Conservation (phyloP, 1,284 basidiomycete species). For the Boletus calvinii region DNA sequence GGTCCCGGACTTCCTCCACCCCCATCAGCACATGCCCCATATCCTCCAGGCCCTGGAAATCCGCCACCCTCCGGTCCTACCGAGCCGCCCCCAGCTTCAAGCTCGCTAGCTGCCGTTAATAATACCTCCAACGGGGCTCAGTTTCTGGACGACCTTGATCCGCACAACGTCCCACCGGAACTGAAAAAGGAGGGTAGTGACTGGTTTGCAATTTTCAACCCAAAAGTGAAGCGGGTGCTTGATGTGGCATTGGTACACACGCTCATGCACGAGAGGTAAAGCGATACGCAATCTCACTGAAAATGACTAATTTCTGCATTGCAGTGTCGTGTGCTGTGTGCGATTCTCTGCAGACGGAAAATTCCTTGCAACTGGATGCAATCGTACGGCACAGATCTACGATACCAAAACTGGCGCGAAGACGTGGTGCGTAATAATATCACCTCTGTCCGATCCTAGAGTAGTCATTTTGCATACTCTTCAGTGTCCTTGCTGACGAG, state of each 20-base stretch:
- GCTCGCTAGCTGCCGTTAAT: slow-evolving; percentile 25
- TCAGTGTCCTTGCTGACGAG: slow-evolving; percentile 69
- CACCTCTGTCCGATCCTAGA: background rate
- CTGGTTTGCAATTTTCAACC: slow-evolving; percentile 96
- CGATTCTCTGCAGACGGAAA: slow-evolving; percentile 81
- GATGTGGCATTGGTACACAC: slow-evolving; percentile 92
- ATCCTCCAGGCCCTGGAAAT: slow-evolving; percentile 36
- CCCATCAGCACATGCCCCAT: slow-evolving; percentile 34
- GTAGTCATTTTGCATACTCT: slow-evolving; percentile 14
- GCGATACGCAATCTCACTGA: slow-evolving; percentile 10
- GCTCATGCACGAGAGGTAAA: slow-evolving; percentile 88
- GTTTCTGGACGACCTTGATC: slow-evolving; percentile 49
- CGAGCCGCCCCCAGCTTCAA: slow-evolving; percentile 25
- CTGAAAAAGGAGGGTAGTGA: slow-evolving; percentile 81
- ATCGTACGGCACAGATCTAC: slow-evolving; percentile 73
- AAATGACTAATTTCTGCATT: slow-evolving; percentile 6
- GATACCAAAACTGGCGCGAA: slow-evolving; percentile 70
- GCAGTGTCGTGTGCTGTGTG: slow-evolving; percentile 77
- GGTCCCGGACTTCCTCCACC: slow-evolving; percentile 39
- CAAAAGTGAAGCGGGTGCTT: slow-evolving; percentile 75
- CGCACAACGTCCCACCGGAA: slow-evolving; percentile 47
- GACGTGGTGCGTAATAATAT: slow-evolving; percentile 45
- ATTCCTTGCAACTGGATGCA: slow-evolving; percentile 76
- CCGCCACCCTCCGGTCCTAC: slow-evolving; percentile 27
- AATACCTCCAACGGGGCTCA: slow-evolving; percentile 30